A percentile compares a stretch with the other conserved stretches of the same genome.
Evolutionary conservation across 176 grass and related monocot genomes (phyloP).

Genomic region (Lolium multiflorum): DNA sequence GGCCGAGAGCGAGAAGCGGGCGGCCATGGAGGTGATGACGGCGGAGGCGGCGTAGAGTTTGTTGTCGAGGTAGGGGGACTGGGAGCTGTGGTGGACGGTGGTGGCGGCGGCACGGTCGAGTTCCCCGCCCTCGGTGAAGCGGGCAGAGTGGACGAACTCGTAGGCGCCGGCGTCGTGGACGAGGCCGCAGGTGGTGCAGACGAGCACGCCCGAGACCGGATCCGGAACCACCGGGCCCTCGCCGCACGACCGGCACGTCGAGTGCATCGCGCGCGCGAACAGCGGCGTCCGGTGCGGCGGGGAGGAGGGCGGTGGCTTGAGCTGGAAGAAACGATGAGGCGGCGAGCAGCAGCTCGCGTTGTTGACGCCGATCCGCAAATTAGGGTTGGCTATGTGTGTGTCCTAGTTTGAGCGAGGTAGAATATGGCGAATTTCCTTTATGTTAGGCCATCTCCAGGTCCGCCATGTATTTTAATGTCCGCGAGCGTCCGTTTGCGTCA

Average conservation of each 20-base stretch:
- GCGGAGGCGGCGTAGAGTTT: conserved; percentile 44
- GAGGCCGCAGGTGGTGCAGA: conserved; percentile 48
- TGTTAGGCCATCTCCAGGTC: no score
- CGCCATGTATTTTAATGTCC: no score
- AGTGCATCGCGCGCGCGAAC: conserved; percentile 27
- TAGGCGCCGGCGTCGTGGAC: conserved; percentile 16
- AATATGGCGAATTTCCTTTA: no score
- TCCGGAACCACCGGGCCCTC: conserved; percentile 30
- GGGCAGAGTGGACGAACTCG: conserved; percentile 31
- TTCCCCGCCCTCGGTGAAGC: conserved; percentile 28
- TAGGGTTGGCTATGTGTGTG: no score
- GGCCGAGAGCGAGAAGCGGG: conserved; percentile 45
- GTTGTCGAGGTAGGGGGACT: conserved; percentile 52
- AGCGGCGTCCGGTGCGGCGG: not conserved
- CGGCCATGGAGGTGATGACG: conserved; percentile 27
- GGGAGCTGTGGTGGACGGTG: conserved; percentile 21
- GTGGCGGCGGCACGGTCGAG: conserved; percentile 32
- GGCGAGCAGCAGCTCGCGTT: no score
- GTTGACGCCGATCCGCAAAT: no score
- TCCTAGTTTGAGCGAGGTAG: no score
- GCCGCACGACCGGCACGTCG: conserved; percentile 45
- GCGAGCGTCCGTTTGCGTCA: no score
- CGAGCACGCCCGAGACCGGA: conserved; percentile 34
- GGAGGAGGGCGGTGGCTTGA: not conserved
- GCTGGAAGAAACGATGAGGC: not conserved